Evolutionary conservation across 1,284 basidiomycete genomes (phyloP), one percentile per base, ranked within the genome.

Genomic region (Malassezia obtusa): DNA sequence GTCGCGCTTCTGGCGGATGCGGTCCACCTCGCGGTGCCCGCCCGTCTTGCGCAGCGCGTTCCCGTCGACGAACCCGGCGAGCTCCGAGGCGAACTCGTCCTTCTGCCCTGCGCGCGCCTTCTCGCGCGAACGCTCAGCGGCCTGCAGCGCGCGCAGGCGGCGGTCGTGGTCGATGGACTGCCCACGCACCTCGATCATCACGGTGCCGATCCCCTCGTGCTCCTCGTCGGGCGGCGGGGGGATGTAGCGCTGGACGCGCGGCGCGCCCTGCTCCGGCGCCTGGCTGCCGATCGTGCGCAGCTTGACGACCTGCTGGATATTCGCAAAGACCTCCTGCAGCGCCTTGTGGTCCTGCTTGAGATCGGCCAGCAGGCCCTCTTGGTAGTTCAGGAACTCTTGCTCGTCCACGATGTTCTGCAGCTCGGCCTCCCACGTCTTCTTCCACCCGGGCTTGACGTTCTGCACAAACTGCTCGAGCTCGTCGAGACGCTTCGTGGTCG

Each of bases 351-450:
- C 71, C 39, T 71, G 70, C 28, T 68, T 52, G 36, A 73, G 50
- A 45, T 73, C 71, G 21, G 57, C 58, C 4, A 73, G 47, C 15
- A 73, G 44, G 2, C 70, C 65, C 33, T 72, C 70, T 53, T 73
- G 68, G 57, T 72, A 67, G 50, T 72, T 84, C 49, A 96, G 78
- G 77, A 94, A 86, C 64, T 91, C 87, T 74, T 98, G 92, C 76
- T 98, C 92, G 74, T 95, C 91, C 40, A 96, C 87, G 57, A 98
- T 91, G 63, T 89, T 88, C 77, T 89, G 86, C 72, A 98, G 76
- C 77, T 98, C 92, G 67, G 87, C 83, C 65, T 88, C 87, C 92
- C 92, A 98, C 22, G 91, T 95, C 79, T 92, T 89, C 78, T 92
- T 89, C 92, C 92, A 98, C 79, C 87, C 87, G 45, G 92, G 90